Base-by-base conservation (phyloP, 257 asterid genomes). In the Prunella vulgaris region DNA sequence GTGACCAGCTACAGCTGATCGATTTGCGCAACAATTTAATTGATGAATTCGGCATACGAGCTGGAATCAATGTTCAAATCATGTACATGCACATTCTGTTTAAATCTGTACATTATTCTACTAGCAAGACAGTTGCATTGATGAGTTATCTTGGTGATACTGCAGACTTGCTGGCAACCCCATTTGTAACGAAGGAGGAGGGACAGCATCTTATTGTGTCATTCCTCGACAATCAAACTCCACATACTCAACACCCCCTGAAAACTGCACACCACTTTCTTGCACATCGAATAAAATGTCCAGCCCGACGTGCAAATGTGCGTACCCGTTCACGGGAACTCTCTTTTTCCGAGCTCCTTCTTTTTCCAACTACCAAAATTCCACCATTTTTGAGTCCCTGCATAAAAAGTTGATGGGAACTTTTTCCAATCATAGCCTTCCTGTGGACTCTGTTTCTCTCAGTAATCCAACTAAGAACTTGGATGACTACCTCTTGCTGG, bases 221-320 rank as follows among this genome's bases (percentile, higher is more conserved):
- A 58, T 69, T 70, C 64, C 80, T 7, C 66, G 7, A 61, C 82
- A 35, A 57, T 52, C 87, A 18, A 66, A 74, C 28, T 5, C 77
- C 1, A 57, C 73, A 7, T 86, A 92, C 72, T 78, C 87, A 14
- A 84, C 91, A 10, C 86, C 90, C 32, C 60, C 48, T 28, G 71
- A 78, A 38, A 90, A 86, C 77, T 92, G 98, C 81, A 40, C 37
- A 13, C 81, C 82, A 2, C 4, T 73, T 28, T 69, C 78, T 12
- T 92, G 98, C 65, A 73, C 74, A 21, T 53, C 79, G 12, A 77
- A 74, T 48, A 83, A 62, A 77, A 20, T 85, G 32, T 77, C 88
- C 2, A 90, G 95, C 75, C 92, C 97, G 62, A 84, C 38, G 8
- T 93, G 98, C 81, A 74, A 68, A 67, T 93, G 98, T 78, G 84